Conservation (phyloP, 441 rosid species). For the Capsella rubella region DNA sequence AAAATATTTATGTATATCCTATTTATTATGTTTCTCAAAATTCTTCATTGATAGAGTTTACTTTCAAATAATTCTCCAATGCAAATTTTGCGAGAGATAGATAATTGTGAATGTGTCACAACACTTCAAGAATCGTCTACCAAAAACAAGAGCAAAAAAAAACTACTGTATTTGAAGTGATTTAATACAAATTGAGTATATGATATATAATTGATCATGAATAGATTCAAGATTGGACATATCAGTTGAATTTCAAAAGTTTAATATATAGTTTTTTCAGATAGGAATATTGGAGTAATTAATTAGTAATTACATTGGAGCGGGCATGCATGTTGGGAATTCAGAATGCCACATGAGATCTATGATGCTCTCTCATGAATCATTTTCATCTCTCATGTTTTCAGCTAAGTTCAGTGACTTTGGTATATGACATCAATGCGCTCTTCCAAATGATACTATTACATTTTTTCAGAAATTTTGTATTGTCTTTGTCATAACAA, state of each 20-base stretch:
- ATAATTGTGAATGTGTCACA: slow-evolving; percentile 2
- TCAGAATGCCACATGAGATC: slow-evolving; percentile 33
- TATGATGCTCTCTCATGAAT: slow-evolving; percentile 29
- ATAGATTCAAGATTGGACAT: slow-evolving; percentile 38
- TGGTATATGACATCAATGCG: slow-evolving; percentile 34
- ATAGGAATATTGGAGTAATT: slow-evolving; percentile 14
- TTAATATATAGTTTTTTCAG: neutral
- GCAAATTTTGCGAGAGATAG: neutral
- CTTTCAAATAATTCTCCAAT: neutral
- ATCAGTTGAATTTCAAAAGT: slow-evolving; percentile 35
- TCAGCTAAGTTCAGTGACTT: neutral
- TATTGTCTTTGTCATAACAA: neutral
- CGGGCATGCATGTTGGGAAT: slow-evolving; percentile 6
- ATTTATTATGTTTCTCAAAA: slow-evolving; percentile 4
- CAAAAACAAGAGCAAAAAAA: neutral
- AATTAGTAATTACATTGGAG: slow-evolving; percentile 23
- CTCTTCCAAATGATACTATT: slow-evolving; percentile 3
- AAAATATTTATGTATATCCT: neutral
- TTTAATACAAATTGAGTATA: slow-evolving; percentile 12
- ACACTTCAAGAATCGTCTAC: neutral
- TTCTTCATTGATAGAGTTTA: neutral
- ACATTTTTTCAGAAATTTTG: neutral
- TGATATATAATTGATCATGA: slow-evolving; percentile 13
- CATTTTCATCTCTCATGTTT: slow-evolving; percentile 12
- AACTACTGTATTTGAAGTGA: slow-evolving; percentile 27